Percentiles rank a stretch among this genome's conserved stretches.
These are phyloP conservation scores for Neonectria hederae DNA, from an alignment of 2,329 filamentous ascomycete genomes.

Conservation along the genomic window DNA sequence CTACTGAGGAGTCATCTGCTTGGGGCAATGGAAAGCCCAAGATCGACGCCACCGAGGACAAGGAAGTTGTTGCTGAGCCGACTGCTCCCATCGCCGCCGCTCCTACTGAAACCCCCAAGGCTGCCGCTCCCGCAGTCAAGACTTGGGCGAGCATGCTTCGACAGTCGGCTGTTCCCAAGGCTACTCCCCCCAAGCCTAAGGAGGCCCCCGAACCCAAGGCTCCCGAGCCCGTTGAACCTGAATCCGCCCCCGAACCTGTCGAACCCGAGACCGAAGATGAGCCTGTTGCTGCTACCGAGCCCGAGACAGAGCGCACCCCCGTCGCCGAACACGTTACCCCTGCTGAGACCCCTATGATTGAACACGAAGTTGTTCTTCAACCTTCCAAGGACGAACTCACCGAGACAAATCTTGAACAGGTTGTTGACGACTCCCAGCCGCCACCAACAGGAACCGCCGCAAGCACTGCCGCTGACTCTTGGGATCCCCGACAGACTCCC, in stretches of 20 bases:
- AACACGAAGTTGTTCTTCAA: slow-evolving; percentile 59
- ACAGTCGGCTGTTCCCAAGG: slow-evolving; percentile 66
- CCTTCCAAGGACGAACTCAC: slow-evolving; percentile 86
- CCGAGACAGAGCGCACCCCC: slow-evolving; percentile 48
- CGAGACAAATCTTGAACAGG: slow-evolving; percentile 89
- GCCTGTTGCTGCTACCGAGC: slow-evolving; percentile 45
- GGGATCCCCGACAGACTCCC: slow-evolving; percentile 73
- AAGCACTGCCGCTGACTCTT: slow-evolving; percentile 88
- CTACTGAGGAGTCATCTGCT: slow-evolving; percentile 72
- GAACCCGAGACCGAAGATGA: slow-evolving; percentile 50
- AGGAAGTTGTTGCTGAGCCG: slow-evolving; percentile 46
- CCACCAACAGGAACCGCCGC: slow-evolving; percentile 83
- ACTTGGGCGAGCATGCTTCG: slow-evolving; percentile 82
- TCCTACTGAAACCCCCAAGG: slow-evolving; percentile 49
- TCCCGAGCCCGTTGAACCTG: slow-evolving; percentile 45
- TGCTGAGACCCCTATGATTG: slow-evolving; percentile 43
- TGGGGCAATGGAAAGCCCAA: slow-evolving; percentile 56
- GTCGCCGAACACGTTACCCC: slow-evolving; percentile 46
- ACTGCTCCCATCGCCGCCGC: slow-evolving; percentile 31
- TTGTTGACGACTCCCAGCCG: slow-evolving; percentile 82
- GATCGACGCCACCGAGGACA: slow-evolving; percentile 47
- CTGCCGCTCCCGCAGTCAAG: slow-evolving; percentile 58
- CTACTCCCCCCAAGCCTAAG: slow-evolving; percentile 64
- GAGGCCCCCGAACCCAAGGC: slow-evolving; percentile 57
- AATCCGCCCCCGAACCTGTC: slow-evolving; percentile 49